These are phyloP conservation scores for Cercospora sp. DNA, from an alignment of 2,329 filamentous ascomycete species.

Conservation along the genomic window DNA sequence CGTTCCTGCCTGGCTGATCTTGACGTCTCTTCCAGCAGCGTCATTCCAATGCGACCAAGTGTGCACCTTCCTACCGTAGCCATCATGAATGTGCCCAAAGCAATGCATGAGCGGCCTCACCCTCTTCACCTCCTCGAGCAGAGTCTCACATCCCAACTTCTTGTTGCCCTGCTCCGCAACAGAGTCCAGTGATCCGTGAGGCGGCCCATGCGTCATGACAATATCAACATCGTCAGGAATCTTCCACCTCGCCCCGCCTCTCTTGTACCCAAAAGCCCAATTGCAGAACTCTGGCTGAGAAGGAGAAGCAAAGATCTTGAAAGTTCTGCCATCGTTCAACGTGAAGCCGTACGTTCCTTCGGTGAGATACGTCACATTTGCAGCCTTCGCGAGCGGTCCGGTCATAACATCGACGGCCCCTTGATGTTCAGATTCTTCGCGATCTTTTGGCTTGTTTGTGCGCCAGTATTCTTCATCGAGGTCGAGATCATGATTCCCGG, in stretches of 20 bases:
- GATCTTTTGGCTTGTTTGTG: slow-evolving; percentile 36
- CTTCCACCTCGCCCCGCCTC: slow-evolving; percentile 43
- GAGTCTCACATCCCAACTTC: slow-evolving; percentile 52
- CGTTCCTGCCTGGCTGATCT: background rate
- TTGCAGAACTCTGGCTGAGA: slow-evolving; percentile 55
- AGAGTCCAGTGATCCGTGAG: slow-evolving; percentile 32
- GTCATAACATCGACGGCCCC: slow-evolving; percentile 22
- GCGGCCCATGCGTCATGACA: slow-evolving; percentile 44
- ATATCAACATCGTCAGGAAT: slow-evolving; percentile 38
- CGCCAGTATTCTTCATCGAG: slow-evolving; percentile 41
- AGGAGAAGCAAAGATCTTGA: slow-evolving; percentile 55
- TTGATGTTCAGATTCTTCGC: slow-evolving; percentile 32
- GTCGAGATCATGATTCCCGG: slow-evolving; percentile 40
- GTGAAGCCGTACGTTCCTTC: slow-evolving; percentile 52
- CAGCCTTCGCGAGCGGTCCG: slow-evolving; percentile 38
- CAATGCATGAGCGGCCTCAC: slow-evolving; percentile 56
- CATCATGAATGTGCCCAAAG: slow-evolving; percentile 63
- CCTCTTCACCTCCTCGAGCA: slow-evolving; percentile 52
- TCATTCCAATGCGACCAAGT: slow-evolving; percentile 12
- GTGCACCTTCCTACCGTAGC: slow-evolving; percentile 15
- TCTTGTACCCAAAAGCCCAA: slow-evolving; percentile 58
- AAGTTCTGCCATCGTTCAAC: slow-evolving; percentile 48
- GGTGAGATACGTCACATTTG: slow-evolving; percentile 55
- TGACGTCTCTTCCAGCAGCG: background rate
- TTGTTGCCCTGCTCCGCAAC: background rate